Evolutionary conservation across 2,329 filamentous ascomycete genomes (phyloP), one percentile per base, ranked within the genome.

Genomic region (Pseudogymnoascus sp.): DNA sequence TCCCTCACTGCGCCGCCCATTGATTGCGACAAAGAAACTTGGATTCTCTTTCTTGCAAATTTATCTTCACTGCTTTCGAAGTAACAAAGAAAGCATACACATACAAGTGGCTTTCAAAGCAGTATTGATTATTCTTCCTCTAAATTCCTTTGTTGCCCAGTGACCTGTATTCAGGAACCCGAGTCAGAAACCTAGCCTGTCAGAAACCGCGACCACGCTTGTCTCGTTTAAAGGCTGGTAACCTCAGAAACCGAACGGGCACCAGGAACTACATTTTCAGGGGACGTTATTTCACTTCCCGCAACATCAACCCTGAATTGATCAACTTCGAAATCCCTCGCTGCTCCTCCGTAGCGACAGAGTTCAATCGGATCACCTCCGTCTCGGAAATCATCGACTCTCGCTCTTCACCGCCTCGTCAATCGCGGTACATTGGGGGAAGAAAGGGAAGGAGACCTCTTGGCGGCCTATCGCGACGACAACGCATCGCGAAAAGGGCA

Each of bases 201-300:
- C 54, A 38, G 32, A 58, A 58, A 35, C 57, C 22, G 32, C 12
- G 32, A 35, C 57, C 32, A 58, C 57, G 57, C 57, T 58, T 58
- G 57, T 37, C 57, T 58, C 57, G 57, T 58, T 58, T 58, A 58
- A 38, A 58, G 14, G 35, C 57, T 58, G 32, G 57, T 58, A 58
- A 58, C 57, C 57, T 58, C 57, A 38, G 57, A 58, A 58, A 58
- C 54, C 54, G 16, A 12, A 47, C 43, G 43, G 43, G 43, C 43
- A 54, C 43, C 43, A 54, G 43, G 25, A 54, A 54, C 43, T 54
- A 54, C 43, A 54, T 54, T 54, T 54, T 54, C 43, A 54, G 43
- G 43, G 43, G 43, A 54, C 43, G 9, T 54, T 54, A 54, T 25
- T 54, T 54, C 43, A 54, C 43, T 32, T 54, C 43, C 43, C 43